These are phyloP conservation scores for Arctium minus DNA, from an alignment of 129 eudicot species.

Conservation along the genomic window DNA sequence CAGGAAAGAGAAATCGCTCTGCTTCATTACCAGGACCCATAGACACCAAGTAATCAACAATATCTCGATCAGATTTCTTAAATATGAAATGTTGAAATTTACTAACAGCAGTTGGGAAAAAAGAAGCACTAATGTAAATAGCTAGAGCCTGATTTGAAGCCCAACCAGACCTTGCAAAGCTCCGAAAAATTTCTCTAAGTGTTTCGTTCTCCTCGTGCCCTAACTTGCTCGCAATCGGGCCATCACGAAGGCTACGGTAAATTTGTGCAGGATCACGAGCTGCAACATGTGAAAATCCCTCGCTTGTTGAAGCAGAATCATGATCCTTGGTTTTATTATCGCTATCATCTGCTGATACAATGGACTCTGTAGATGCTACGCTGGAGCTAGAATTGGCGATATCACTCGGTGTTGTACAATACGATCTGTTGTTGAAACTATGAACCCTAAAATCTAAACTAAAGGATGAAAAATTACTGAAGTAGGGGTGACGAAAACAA, in stretches of 20 bases:
- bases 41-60: slow-evolving; percentile 45
- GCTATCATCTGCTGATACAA: slow-evolving; percentile 11
- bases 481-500: slow-evolving; percentile 10
- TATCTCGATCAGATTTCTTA: slow-evolving; percentile 40
- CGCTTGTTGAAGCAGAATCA: slow-evolving; percentile 12
- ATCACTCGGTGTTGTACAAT: slow-evolving; percentile 31
- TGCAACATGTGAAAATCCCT: slow-evolving; percentile 31
- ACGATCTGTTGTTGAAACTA: slow-evolving; percentile 13
- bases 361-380: slow-evolving; percentile 1
- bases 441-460: slow-evolving; percentile 2
- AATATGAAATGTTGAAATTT: slow-evolving; percentile 51
- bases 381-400: background rate
- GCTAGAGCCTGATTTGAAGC: slow-evolving; percentile 90
- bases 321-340: background rate
- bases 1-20: slow-evolving; percentile 72
- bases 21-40: slow-evolving; percentile 68
- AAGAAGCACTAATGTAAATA: slow-evolving; percentile 66
- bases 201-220: slow-evolving; percentile 35
- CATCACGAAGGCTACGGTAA: slow-evolving; percentile 50
- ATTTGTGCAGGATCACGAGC: slow-evolving; percentile 65
- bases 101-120: slow-evolving; percentile 68
- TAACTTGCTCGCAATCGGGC: slow-evolving; percentile 14
- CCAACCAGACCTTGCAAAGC: slow-evolving; percentile 71
- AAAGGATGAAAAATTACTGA: slow-evolving; percentile 1
- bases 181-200: slow-evolving; percentile 45